A percentile compares a stretch with the other conserved stretches of the same genome.
phyloP scores from a whole-genome alignment of 805 yeast species.

The Clavispora carvajalis region DNA sequence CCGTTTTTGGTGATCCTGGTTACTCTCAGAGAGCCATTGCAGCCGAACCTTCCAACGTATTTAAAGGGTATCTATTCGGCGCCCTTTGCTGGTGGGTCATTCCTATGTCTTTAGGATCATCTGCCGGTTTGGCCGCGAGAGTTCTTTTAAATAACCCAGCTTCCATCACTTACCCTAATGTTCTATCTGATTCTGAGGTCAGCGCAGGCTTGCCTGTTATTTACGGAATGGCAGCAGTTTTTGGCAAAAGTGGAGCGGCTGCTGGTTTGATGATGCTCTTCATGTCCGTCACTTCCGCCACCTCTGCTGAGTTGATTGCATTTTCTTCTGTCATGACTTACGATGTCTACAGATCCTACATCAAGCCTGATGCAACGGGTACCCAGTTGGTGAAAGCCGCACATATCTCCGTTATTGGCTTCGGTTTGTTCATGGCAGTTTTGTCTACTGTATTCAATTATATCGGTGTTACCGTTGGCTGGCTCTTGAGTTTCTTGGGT shows the following conservation, averaged over 20 bases:
- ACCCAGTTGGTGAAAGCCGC: conserved; percentile 28
- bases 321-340: conserved; percentile 35
- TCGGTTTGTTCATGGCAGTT: conserved; percentile 39
- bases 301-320: conserved; percentile 39
- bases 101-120: conserved; percentile 29
- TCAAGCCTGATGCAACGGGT: conserved; percentile 37
- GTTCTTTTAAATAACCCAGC: conserved; percentile 20
- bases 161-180: conserved; percentile 8
- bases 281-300: conserved; percentile 41
- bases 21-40: conserved; percentile 40
- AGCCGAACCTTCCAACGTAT: conserved; percentile 34
- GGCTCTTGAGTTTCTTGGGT: conserved; percentile 37
- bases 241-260: conserved; percentile 40
- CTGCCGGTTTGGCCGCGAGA: conserved; percentile 35
- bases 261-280: conserved; percentile 36
- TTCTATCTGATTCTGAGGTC: conserved; percentile 2
- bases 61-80: conserved; percentile 44
- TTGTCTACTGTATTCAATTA: conserved; percentile 34
- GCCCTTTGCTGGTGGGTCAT: conserved; percentile 42
- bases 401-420: conserved; percentile 31
- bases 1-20: conserved; percentile 20
- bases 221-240: conserved; percentile 26
- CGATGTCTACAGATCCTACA: conserved; percentile 36
- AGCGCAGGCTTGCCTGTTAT: conserved; percentile 31
- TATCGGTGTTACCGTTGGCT: conserved; percentile 37